Evolutionary conservation across 2,329 filamentous ascomycete genomes (phyloP), one percentile per base, ranked within the genome.

Genomic region (Verticillium nubilum): DNA sequence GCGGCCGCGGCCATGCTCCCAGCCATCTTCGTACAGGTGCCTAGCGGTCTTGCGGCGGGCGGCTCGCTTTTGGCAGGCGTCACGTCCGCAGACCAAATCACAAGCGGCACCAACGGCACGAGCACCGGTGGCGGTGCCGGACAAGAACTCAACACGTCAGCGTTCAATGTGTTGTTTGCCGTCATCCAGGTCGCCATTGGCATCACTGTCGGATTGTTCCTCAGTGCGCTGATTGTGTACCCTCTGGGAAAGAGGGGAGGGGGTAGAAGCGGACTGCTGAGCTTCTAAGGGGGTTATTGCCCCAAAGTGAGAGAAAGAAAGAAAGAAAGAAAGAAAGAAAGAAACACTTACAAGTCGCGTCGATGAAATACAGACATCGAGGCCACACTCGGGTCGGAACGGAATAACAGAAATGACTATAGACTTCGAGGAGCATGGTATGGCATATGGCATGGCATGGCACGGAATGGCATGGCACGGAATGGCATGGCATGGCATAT

Each of bases 1-100:
- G 92, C 92, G 0, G 92, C 92, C 0, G 91, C 91, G 0, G 89
- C 90, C 1, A 91, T 97, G 80, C 76, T 97, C 10, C 92, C 92
- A 0, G 92, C 89, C 5, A 96, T 97, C 63, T 96, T 96, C 63
- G 83, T 88, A 2, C 85, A 86, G 63, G 85, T 88, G 27, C 85
- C 85, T 0, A 84, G 81, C 23, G 83, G 85, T 28, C 73, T 88
- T n/a, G 85, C 85, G 3, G 83, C 83, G 0, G 78, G 79, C 28
- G 85, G 85, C 1, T 85, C 83, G 15, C 73, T 88, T 19, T 71
- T 87, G 5, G 80, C 82, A 7, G 85, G 86, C 17, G 73, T 88
- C 58, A 78, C 76, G 4, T 80, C 78, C 5, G 85, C 86, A 0
- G 77, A 87, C 62, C 75, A 80, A 57, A 78, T 86, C 52, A 83